phyloP scores from a whole-genome alignment of 2,329 filamentous ascomycete species.

The Gremmenia infestans region DNA sequence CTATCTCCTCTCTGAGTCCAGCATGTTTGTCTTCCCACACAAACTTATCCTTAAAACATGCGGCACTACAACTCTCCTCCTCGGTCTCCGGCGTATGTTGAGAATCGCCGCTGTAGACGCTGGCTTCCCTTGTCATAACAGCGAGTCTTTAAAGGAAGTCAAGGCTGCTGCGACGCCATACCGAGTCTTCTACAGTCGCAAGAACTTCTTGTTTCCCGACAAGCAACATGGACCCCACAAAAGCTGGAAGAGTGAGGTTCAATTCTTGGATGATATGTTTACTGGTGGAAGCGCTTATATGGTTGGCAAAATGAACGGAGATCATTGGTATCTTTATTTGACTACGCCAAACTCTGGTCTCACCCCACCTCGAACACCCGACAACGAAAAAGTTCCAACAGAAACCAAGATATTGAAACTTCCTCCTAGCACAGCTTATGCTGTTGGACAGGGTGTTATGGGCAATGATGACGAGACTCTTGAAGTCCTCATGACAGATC shows the following conservation, averaged over 20 bases:
- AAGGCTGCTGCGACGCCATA: constrained; percentile 80
- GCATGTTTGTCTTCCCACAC: constrained; percentile 99
- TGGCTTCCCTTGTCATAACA: constrained; percentile 80
- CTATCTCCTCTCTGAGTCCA: constrained; percentile 95
- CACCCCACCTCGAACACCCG: constrained; percentile 78
- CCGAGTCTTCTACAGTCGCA: constrained; percentile 96
- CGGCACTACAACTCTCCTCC: constrained; percentile 89
- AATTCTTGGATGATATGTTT: constrained; percentile 87
- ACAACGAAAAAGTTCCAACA: constrained; percentile 39
- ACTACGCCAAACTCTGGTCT: constrained; percentile 77
- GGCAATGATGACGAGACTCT: constrained; percentile 66
- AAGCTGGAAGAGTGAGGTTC: constrained; percentile 96
- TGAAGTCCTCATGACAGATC: constrained; percentile 68
- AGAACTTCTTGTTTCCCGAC: constrained; percentile 96
- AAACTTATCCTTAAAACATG: constrained; percentile 99
- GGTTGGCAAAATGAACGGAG: constrained; percentile 99
- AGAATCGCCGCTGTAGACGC: constrained; percentile 85
- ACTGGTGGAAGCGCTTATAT: constrained; percentile 93
- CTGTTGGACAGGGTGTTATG: constrained; percentile 15
- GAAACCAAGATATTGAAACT: constrained; percentile 32
- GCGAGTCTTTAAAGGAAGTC: constrained; percentile 60
- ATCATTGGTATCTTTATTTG: constrained; percentile 98
- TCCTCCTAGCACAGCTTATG: constrained; percentile 30
- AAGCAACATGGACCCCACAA: constrained; percentile 91
- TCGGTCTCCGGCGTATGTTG: constrained; percentile 82